Evolutionary conservation across 2,329 filamentous ascomycete genomes (phyloP).

Genomic region (Achaetomium macrosporum): DNA sequence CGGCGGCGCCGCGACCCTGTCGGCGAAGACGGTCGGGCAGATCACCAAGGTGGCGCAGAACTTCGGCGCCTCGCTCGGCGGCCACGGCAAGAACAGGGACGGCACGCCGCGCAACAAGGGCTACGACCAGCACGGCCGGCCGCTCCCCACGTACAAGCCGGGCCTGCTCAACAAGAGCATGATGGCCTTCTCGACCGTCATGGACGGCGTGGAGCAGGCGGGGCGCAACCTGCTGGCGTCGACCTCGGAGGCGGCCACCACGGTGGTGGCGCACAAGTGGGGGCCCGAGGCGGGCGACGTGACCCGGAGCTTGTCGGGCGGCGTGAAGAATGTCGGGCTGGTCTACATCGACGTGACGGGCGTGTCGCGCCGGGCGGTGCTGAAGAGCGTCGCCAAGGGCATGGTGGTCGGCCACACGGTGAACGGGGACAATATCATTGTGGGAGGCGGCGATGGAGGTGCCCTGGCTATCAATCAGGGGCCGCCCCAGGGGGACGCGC

Average conservation of each 20-base stretch:
- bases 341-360: slow-evolving; percentile 97
- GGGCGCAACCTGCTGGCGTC: slow-evolving; percentile 71
- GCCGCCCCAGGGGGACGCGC: slow-evolving; percentile 16
- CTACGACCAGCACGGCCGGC: slow-evolving; percentile 64
- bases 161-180: slow-evolving; percentile 91
- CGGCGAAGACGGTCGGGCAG: slow-evolving; percentile 79
- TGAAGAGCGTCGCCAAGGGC: slow-evolving; percentile 93
- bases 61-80: slow-evolving; percentile 68
- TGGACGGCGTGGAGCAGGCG: slow-evolving; percentile 87
- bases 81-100: slow-evolving; percentile 50
- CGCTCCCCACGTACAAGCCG: slow-evolving; percentile 67
- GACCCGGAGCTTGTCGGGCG: slow-evolving; percentile 68
- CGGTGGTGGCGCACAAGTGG: slow-evolving; percentile 84
- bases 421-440: slow-evolving; percentile 68
- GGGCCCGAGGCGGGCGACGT: slow-evolving; percentile 78
- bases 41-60: slow-evolving; percentile 84
- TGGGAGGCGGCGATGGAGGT: slow-evolving; percentile 52
- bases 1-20: slow-evolving; percentile 68
- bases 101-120: slow-evolving; percentile 44
- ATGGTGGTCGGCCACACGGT: slow-evolving; percentile 84
- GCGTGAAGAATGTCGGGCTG: slow-evolving; percentile 91
- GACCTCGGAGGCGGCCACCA: slow-evolving; percentile 71
- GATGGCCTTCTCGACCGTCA: slow-evolving; percentile 92
- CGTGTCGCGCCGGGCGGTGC: slow-evolving; percentile 78
- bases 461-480: slow-evolving; percentile 14